Percentiles rank a stretch among this genome's conserved stretches.
phyloP scores from a whole-genome alignment of 2,329 filamentous ascomycete genomes.

The Scedosporium minutisporum region DNA sequence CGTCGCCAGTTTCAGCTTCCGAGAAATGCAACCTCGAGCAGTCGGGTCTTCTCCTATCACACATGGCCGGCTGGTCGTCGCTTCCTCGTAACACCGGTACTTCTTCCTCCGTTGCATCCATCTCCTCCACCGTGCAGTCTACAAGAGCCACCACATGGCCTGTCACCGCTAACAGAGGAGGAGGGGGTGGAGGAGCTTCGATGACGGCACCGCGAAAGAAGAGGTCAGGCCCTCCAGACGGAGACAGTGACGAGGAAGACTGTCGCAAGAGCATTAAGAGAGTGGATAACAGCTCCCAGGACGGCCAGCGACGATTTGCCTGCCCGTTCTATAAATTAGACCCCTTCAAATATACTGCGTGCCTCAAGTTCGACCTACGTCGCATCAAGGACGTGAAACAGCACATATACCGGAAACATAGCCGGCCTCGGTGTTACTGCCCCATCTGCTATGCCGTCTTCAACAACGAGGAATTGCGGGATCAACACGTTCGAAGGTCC shows the following conservation, averaged over 20 bases:
- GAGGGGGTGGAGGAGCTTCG: neutral
- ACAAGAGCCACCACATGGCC: neutral
- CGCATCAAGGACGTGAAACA: constrained; percentile 14
- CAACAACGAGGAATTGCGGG: neutral
- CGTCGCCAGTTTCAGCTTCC: too few relatives aligned
- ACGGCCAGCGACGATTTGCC: constrained; percentile 5
- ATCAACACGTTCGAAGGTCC: constrained; percentile 7
- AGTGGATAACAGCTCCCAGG: neutral
- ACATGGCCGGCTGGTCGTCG: too few relatives aligned
- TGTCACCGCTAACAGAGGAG: neutral
- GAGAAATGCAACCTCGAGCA: too few relatives aligned
- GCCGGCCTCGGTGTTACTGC: constrained; percentile 7
- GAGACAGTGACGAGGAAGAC: neutral
- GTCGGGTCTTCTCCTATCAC: too few relatives aligned
- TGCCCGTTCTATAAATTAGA: constrained; percentile 11
- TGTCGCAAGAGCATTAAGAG: neutral
- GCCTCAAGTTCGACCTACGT: constrained; percentile 10
- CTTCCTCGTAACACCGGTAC: too few relatives aligned
- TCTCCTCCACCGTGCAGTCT: neutral
- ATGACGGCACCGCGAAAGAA: neutral
- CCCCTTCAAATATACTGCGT: constrained; percentile 10
- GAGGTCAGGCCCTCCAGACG: neutral
- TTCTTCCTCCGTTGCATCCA: neutral
- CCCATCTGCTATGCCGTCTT: constrained; percentile 8
- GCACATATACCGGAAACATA: constrained; percentile 11